phyloP scores from a whole-genome alignment of 2,329 filamentous ascomycete genomes.

The Incumbomyces lentus region DNA sequence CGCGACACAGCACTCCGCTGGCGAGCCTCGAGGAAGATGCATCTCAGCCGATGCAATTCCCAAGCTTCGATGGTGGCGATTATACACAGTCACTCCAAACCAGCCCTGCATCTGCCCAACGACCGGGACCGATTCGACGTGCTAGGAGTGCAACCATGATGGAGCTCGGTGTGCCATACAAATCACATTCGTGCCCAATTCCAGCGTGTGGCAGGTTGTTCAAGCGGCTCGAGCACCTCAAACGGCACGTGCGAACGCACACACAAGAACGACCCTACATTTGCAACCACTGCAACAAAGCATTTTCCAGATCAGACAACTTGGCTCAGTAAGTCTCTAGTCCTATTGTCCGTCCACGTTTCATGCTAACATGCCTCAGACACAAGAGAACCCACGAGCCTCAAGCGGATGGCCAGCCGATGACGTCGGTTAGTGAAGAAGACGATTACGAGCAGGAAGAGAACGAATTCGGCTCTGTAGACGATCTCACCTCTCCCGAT shows the following conservation, averaged over 20 bases:
- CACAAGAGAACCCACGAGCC: conserved; percentile 74
- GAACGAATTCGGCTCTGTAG: conserved; percentile 69
- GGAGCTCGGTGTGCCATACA: conserved; percentile 90
- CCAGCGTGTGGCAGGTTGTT: conserved; percentile 93
- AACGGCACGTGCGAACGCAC: conserved; percentile 97
- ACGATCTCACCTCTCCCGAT: conserved; percentile 59
- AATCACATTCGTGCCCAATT: conserved; percentile 98
- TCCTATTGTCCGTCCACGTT: background rate
- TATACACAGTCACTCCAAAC: conserved; percentile 45
- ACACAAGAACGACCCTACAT: conserved; percentile 98
- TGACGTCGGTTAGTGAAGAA: conserved; percentile 40
- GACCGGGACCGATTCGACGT: conserved; percentile 68
- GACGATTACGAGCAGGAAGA: conserved; percentile 85
- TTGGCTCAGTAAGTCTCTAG: conserved; percentile 70
- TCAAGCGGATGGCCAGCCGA: conserved; percentile 45
- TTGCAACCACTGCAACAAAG: conserved; percentile 96
- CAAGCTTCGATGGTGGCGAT: conserved; percentile 53
- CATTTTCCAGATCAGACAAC: conserved; percentile 96
- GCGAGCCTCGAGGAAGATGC: conserved; percentile 76
- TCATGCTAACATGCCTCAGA: conserved; percentile 28
- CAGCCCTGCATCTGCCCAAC: conserved; percentile 40
- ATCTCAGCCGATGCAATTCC: conserved; percentile 55
- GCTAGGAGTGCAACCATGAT: conserved; percentile 91
- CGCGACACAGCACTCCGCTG: conserved; percentile 81
- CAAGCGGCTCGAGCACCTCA: conserved; percentile 98